Evolutionary conservation across 1,284 basidiomycete genomes (phyloP), one percentile per base, ranked within the genome.

Genomic region (Xerocomus amazonicus): DNA sequence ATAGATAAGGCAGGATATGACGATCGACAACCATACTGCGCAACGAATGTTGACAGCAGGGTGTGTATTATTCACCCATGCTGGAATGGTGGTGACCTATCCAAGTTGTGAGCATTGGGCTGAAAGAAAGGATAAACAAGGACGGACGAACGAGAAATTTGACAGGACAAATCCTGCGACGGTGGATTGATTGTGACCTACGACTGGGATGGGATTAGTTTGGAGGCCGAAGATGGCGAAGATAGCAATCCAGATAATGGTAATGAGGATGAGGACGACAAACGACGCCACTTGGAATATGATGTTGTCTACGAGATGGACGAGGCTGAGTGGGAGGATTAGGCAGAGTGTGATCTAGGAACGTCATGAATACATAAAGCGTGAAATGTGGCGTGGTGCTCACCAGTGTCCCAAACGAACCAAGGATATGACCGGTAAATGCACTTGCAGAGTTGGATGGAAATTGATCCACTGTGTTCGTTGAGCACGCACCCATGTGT

Each of bases 21-120:
- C 1, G 39, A 64, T 12, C 8, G 59, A 64, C 1, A 9, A 10
- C 62, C 59, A 64, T 23, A 61, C 55, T 0, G 60, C 52, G 19
- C 19, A 4, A 23, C 19, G 19, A 23, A 23, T 23, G 19, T 61
- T 48, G 48, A 61, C 56, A 4, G 56, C 52, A 0, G 59, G 49
- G 38, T 60, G 60, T 14, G 47, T 61, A 27, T 61, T 65, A 3
- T 65, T 61, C 8, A 61, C 60, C 59, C 59, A 65, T 19, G 59
- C 55, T 2, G 59, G 60, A 35, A 62, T 38, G 36, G 58, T 61
- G 12, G 42, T 62, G 9, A 61, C 61, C 59, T 61, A n/a, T 33
- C 3, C 9, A n/a, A 34, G 34, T 23, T 23, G 19, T 23, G 7
- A 2, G 8, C 4, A 14, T 44, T 34, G 12, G 40, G n/a, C 3